Evolutionary conservation across 495 filamentous ascomycete genomes (phyloP).

Genomic region (Xylaria palmicola): DNA sequence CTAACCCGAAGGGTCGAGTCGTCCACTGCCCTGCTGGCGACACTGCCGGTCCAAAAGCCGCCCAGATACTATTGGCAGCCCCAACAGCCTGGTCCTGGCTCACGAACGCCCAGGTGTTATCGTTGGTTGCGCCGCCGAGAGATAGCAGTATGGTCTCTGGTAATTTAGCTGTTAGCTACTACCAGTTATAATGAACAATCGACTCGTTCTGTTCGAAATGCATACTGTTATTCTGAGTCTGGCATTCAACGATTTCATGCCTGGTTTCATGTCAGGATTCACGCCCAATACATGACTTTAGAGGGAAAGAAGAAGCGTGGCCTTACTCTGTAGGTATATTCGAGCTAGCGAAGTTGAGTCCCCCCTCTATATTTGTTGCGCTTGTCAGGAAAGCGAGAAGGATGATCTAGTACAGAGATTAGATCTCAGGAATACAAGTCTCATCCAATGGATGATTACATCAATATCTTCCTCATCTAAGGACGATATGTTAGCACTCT

Average conservation of each 20-base stretch:
- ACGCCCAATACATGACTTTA: no score
- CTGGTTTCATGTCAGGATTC: constrained; percentile 8
- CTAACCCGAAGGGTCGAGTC: constrained; percentile 52
- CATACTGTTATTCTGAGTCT: constrained; percentile 46
- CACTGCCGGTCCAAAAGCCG: constrained; percentile 58
- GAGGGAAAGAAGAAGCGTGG: neutral
- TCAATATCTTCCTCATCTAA: neutral
- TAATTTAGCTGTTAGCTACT: neutral
- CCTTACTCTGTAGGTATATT: neutral
- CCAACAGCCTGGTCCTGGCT: constrained; percentile 47
- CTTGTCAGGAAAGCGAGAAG: constrained; percentile 53
- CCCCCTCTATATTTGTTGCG: neutral
- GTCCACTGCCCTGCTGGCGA: constrained; percentile 12
- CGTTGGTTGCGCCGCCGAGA: constrained; percentile 54
- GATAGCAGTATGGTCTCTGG: constrained; percentile 58
- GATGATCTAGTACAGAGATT: constrained; percentile 48
- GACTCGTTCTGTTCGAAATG: no score
- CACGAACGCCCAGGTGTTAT: constrained; percentile 45
- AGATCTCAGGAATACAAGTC: neutral
- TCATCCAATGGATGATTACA: neutral
- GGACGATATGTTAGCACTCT: constrained; percentile 19
- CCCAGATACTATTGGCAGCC: constrained; percentile 61
- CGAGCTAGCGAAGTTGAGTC: neutral
- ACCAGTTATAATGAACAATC: neutral
- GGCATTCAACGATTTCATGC: constrained; percentile 58